Conservation (phyloP, 2,329 filamentous ascomycete genomes). For the Falciphora oryzae region DNA sequence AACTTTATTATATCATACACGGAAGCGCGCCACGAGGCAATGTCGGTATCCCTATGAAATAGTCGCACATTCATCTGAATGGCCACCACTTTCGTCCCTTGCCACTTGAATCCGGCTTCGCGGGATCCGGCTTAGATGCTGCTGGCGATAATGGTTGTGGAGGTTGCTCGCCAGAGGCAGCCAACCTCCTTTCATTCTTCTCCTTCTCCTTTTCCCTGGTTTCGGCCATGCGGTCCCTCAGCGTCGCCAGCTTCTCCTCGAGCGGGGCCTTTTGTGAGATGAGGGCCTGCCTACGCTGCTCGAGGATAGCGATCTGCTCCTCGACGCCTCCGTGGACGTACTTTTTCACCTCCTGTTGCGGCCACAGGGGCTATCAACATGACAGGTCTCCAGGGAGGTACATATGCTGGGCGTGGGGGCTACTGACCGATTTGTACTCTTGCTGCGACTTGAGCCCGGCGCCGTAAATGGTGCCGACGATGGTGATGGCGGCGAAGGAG, state of each 20-base stretch:
- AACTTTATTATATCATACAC: not conserved
- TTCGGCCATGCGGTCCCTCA: conserved; percentile 22
- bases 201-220: conserved; percentile 7
- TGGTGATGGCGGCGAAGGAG: conserved; percentile 23
- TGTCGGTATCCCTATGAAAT: not conserved
- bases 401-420: too few relatives aligned
- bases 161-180: not conserved
- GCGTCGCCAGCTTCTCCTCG: conserved; percentile 24
- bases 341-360: conserved; percentile 17
- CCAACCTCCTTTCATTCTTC: conserved; percentile 1
- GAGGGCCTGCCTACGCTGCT: conserved; percentile 21
- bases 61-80: not conserved
- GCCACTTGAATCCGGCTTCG: not conserved
- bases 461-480: conserved; percentile 26
- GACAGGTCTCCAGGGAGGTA: too few relatives aligned
- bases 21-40: not conserved
- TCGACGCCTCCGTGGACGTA: conserved; percentile 19
- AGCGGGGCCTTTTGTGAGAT: conserved; percentile 20
- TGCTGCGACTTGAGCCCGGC: conserved; percentile 26
- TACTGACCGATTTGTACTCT: conserved; percentile 21
- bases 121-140: not conserved
- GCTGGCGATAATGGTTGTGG: not conserved
- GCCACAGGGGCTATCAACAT: not conserved
- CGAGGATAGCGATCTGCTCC: conserved; percentile 25
- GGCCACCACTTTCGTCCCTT: not conserved